Conservation (phyloP, 768 basidiomycete species). For the Boletus vinaceobasis region DNA sequence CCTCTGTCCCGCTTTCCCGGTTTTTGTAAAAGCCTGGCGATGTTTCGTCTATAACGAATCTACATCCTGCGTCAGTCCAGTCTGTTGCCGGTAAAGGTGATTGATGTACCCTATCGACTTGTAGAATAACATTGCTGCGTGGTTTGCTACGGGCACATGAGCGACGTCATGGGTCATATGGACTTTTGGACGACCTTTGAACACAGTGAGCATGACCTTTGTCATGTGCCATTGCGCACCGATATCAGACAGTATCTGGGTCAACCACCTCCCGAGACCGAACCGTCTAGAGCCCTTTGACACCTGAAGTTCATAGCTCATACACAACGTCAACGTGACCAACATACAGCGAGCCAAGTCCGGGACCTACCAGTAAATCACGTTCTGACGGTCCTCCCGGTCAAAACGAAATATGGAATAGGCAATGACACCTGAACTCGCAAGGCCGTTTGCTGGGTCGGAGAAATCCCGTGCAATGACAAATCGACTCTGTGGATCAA, state of each 20-base stretch:
- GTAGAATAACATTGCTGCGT: conserved; percentile 51
- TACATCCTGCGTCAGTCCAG: conserved; percentile 25
- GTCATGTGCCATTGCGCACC: conserved; percentile 55
- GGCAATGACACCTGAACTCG: conserved; percentile 31
- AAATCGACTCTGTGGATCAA: conserved; percentile 58
- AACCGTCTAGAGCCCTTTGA: conserved; percentile 37
- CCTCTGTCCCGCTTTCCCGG: conserved; percentile 28
- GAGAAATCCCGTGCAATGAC: conserved; percentile 38
- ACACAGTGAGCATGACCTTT: conserved; percentile 71
- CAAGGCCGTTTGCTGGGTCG: conserved; percentile 9
- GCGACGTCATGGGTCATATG: background rate
- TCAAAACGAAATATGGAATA: conserved; percentile 74
- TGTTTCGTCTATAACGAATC: conserved; percentile 51
- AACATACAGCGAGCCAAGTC: background rate
- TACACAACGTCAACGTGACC: background rate
- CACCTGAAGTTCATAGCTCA: conserved; percentile 79
- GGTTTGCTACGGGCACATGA: conserved; percentile 39
- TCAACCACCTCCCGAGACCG: conserved; percentile 59
- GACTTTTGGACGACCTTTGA: conserved; percentile 52
- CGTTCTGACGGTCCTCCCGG: conserved; percentile 51
- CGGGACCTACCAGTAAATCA: conserved; percentile 66
- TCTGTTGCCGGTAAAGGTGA: background rate
- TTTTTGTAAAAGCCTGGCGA: conserved; percentile 44
- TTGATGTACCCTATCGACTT: conserved; percentile 45
- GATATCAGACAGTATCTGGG: conserved; percentile 48